Base-by-base conservation (phyloP, 2,329 filamentous ascomycete species). In the Lecanoromycetidae sp. region DNA sequence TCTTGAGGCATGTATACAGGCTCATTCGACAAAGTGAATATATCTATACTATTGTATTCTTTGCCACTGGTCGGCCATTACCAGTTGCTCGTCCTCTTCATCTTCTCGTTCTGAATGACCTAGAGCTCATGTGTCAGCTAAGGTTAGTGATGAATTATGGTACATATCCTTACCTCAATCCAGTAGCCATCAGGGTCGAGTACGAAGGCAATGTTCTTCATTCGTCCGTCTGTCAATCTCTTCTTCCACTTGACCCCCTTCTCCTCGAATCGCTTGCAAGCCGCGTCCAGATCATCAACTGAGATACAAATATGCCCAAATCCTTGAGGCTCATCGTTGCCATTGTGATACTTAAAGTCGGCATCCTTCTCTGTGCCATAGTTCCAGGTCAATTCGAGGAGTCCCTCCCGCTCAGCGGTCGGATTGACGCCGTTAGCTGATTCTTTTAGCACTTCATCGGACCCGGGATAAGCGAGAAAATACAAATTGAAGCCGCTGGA, bases 181-280 rank as follows among this genome's bases (percentile, higher is more conserved):
- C 84, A 93, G 67, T 93, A 94, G 40, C 76, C 77, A 65, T 94
- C 87, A 0, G 88, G 87, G 57, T 90, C 90, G 39, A 94, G 71
- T 38, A 96, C 68, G 61, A 96, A 96, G 0, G 91, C 91, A 45
- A 96, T 81, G 55, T 91, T 86, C 74, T 85, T 90, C 88, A 95
- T 94, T 39, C 71, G 64, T 2, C 90, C 90, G 54, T 96, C 90
- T 2, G 86, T 94, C 52, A 96, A 73, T 55, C 85, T 76, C 79
- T 96, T 96, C 79, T 94, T 94, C 86, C 87, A 98, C 65, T 76
- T 80, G 46, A 90, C 83, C 5, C 82, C 77, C 60, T 85, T 70
- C 46, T 79, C 77, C 62, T 96, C 91, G 57, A 96, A 88, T 12
- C 88, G 77, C 60, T 80, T 69, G 66, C 90, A 95, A 8, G 91